phyloP scores from a whole-genome alignment of 257 asterid genomes.

The Lantana camara region DNA sequence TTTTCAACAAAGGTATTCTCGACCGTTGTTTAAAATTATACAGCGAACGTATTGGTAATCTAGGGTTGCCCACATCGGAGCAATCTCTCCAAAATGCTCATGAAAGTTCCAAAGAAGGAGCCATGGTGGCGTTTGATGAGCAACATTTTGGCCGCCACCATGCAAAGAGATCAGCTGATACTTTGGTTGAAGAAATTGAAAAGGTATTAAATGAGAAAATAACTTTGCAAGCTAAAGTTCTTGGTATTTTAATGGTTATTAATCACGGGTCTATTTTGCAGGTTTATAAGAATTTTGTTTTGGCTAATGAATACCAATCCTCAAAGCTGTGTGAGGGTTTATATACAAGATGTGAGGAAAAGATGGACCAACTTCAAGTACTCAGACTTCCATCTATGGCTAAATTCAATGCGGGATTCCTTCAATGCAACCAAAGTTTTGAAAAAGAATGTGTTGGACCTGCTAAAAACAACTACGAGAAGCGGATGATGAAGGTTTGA shows the following conservation, averaged over 20 bases:
- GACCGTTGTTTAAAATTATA: slow-evolving; percentile 79
- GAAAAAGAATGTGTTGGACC: slow-evolving; percentile 90
- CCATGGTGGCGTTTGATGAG: slow-evolving; percentile 71
- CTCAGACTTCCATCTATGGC: slow-evolving; percentile 99
- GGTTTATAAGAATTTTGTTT: slow-evolving; percentile 58
- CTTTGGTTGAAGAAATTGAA: slow-evolving; percentile 74
- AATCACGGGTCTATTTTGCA: slow-evolving; percentile 28
- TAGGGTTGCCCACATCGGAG: slow-evolving; percentile 64
- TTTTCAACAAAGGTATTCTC: slow-evolving; percentile 83
- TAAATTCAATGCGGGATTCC: slow-evolving; percentile 91
- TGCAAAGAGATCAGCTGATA: slow-evolving; percentile 88
- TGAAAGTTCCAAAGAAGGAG: slow-evolving; percentile 57
- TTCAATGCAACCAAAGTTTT: slow-evolving; percentile 88
- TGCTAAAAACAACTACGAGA: slow-evolving; percentile 75
- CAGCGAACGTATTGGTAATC: slow-evolving; percentile 48
- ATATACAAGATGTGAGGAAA: slow-evolving; percentile 82
- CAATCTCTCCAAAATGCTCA: slow-evolving; percentile 66
- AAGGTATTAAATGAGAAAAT: slow-evolving; percentile 46
- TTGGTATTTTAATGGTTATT: slow-evolving; percentile 22
- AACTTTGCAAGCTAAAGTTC: slow-evolving; percentile 4
- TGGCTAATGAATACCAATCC: slow-evolving; percentile 82
- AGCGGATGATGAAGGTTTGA: slow-evolving; percentile 86
- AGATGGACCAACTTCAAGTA: slow-evolving; percentile 94
- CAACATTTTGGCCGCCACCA: slow-evolving; percentile 95
- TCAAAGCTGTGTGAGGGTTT: slow-evolving; percentile 85